Base-by-base conservation (phyloP, 2,329 filamentous ascomycete genomes). In the Hortaea sp. region DNA sequence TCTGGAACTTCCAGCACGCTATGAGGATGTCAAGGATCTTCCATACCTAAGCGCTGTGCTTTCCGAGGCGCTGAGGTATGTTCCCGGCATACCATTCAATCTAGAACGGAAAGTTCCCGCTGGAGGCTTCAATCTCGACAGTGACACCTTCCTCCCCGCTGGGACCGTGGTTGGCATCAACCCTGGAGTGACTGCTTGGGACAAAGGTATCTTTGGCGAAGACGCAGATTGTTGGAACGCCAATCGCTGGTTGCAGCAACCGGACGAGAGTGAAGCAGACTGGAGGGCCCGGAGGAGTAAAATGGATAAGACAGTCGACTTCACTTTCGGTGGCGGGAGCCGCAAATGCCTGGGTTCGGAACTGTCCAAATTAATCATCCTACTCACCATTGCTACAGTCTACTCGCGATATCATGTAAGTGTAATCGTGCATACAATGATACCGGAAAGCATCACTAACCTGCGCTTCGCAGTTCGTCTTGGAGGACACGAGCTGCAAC, bases 71-170 rank as follows among this genome's bases (percentile, higher is more conserved):
- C 56, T 51, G 11, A 39, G 50, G 11, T 46, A 46, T 29, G 30
- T 45, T 39, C 44, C 50, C 28, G 44, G 43, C 9, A 46, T 52
- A 27, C 69, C 65, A 6, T 66, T 76, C 51, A 56, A 68, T 0
- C 69, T 77, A 11, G 72, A 77, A 55, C 71, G 76, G 1, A 46
- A 61, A 20, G 63, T 67, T 0, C 64, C 66, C 29, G 32, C 20
- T 20, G 43, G 42, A n/a, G 45, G 45, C 28, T 29, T 48, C 29
- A 13, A 29, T 11, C 27, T 48, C 2, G 37, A 34, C 1, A 41
- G 40, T 31, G 42, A 42, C 37, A 28, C 13, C 12, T 29, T 29
- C 42, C 32, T 67, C 39, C 66, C 64, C 0, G 59, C 47, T 3
- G 67, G 66, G 7, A 68, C 64, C 1, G 56, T 61, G 2, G 58